Base-by-base conservation (phyloP, 805 yeast genomes). In the Alloascoidea hylecoeti region DNA sequence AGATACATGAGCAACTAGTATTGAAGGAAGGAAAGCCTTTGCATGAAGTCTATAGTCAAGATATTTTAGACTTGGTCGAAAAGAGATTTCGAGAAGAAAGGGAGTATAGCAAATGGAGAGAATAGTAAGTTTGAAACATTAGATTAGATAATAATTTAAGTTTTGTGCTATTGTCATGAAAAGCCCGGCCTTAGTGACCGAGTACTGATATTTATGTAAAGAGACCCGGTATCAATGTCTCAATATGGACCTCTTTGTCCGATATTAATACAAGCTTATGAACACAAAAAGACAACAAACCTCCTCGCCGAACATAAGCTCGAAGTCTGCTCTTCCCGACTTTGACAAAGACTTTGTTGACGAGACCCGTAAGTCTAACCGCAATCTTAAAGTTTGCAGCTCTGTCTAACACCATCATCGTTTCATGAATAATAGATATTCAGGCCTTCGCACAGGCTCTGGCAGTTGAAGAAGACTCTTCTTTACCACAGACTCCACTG, bases 31-130 rank as follows among this genome's bases (percentile, higher is more conserved):
- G 75, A n/a, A 77, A 77, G 53, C 30, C 48, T 3, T 46, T 81
- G 14, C 68, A 61, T 38, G 78, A 71, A 34, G 82, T 84, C 4
- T 84, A 84, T 51, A 49, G 75, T 2, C 47, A 54, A 18, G 76
- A 76, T 36, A 77, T 75, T 2, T 44, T 85, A 15, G 71, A 67
- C 2, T 51, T 71, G 27, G 78, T 83, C 4, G 57, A 66, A 13
- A 62, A 69, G 43, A 66, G 96, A 49, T 78, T 84, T 45, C 64
- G 63, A 15, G 94, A 86, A 52, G 96, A 89, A 49, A 56, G 50
- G 40, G 81, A 73, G 60, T 88, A 82, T 57, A 68, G 79, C 55
- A 70, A 61, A 63, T 83, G 55, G 44, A 46, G 64, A 15, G n/a
- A n/a, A n/a, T n/a, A n/a, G n/a, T n/a, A n/a, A n/a, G n/a, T n/a